Evolutionary conservation across 495 filamentous ascomycete genomes (phyloP).

Genomic region (Lentithecium fluviatile): DNA sequence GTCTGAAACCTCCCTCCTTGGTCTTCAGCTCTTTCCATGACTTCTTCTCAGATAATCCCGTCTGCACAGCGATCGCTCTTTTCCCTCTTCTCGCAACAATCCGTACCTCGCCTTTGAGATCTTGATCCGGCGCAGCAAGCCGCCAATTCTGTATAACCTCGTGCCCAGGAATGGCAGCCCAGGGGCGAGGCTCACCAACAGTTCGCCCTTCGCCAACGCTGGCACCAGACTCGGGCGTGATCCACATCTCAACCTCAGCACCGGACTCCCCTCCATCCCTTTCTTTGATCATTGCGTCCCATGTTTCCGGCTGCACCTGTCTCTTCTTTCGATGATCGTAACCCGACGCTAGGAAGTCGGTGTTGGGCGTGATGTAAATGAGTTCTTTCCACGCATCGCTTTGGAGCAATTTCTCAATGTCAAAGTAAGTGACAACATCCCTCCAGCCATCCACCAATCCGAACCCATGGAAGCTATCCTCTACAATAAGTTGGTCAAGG

Average conservation of each 20-base stretch:
- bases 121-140: slow-evolving; percentile 20
- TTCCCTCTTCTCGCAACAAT: slow-evolving; percentile 26
- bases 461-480: slow-evolving; percentile 30
- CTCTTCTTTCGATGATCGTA: slow-evolving; percentile 22
- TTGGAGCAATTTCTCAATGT: slow-evolving; percentile 26
- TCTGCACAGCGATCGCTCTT: slow-evolving; percentile 8
- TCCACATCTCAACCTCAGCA: slow-evolving; percentile 29
- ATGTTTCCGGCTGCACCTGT: slow-evolving; percentile 23
- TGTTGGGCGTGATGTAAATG: slow-evolving; percentile 18
- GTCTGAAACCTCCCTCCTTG: slow-evolving; percentile 7
- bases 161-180: slow-evolving; percentile 27
- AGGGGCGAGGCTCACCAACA: slow-evolving; percentile 4
- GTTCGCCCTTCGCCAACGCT: too few species aligned
- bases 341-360: slow-evolving; percentile 27
- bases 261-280: slow-evolving; percentile 25
- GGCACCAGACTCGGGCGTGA: slow-evolving; percentile 1
- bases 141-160: slow-evolving; percentile 14
- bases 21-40: slow-evolving; percentile 32
- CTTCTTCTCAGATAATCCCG: slow-evolving; percentile 17
- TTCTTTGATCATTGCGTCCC: slow-evolving; percentile 25
- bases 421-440: slow-evolving; percentile 29
- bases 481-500: slow-evolving; percentile 20
- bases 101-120: slow-evolving; percentile 24
- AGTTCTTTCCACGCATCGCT: slow-evolving; percentile 33
- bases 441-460: slow-evolving; percentile 26